Conservation (phyloP, 495 filamentous ascomycete species). For the Pseudomonodictys pantanalensis region DNA sequence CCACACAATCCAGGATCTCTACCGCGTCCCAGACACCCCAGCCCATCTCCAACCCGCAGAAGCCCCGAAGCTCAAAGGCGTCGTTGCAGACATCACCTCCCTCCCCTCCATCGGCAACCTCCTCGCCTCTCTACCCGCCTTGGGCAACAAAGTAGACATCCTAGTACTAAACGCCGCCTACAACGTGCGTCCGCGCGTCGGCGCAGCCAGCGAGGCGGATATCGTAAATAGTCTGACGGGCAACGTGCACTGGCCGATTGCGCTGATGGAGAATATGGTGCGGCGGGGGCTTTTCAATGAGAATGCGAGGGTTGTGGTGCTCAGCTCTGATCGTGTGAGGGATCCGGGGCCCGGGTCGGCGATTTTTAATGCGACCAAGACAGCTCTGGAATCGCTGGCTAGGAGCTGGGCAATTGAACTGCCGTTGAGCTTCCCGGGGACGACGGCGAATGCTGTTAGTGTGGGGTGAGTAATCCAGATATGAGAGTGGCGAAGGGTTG, state of each 20-base stretch:
- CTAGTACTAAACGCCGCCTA: constrained; percentile 25
- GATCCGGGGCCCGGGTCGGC: constrained; percentile 14
- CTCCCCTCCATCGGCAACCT: constrained; percentile 9
- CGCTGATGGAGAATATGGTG: constrained; percentile 29
- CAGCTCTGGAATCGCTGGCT: constrained; percentile 17
- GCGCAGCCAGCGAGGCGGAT: constrained; percentile 17
- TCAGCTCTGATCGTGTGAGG: constrained; percentile 24
- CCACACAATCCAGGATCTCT: constrained; percentile 28
- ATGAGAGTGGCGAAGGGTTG: no score
- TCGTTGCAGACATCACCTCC: constrained; percentile 30
- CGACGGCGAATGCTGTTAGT: constrained; percentile 28
- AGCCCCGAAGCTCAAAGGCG: constrained; percentile 23
- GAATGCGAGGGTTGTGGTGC: constrained; percentile 21
- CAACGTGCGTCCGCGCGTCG: constrained; percentile 11
- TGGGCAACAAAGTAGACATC: constrained; percentile 28
- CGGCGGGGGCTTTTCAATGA: constrained; percentile 14
- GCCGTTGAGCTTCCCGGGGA: constrained; percentile 22
- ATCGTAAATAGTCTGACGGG: constrained; percentile 16
- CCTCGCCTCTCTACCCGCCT: constrained; percentile 12
- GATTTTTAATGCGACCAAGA: constrained; percentile 28
- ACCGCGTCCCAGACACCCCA: constrained; percentile 1
- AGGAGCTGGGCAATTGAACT: constrained; percentile 25
- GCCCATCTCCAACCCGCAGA: not conserved
- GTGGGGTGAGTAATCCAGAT: no score
- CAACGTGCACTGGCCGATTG: constrained; percentile 30